Base-by-base conservation (phyloP, 2,329 filamentous ascomycete genomes). In the Penicillium sp. region DNA sequence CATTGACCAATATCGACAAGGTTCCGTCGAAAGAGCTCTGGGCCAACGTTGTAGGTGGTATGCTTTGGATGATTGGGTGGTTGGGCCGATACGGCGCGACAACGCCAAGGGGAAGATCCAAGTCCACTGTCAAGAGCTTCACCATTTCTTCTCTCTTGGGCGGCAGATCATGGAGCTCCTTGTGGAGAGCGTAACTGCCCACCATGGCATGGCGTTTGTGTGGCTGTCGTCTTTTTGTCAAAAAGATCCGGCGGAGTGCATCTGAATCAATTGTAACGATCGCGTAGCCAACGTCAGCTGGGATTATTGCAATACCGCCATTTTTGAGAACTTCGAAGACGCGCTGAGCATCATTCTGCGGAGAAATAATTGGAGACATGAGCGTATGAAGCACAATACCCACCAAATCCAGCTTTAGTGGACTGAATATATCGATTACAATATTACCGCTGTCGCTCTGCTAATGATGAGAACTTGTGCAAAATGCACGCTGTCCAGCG, bases 181-280 rank as follows among this genome's bases (percentile, higher is more conserved):
- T 40, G 28, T 62, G 56, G 3, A 61, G 52, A 7, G 32, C 29
- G 18, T 53, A 57, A 20, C 39, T 58, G 4, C 59, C 59, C 14
- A 56, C 50, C 43, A 61, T 54, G n/a, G 54, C 59, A 35, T 60
- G 53, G 10, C 45, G 41, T 28, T 61, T 59, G 30, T 58, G 48
- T 7, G 49, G 39, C 13, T 47, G n/a, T 5, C 56, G 50, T 11
- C 42, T 39, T 31, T 61, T 61, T 1, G 42, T 39, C 1, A 32
- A n/a, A 25, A 51, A 54, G 10, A 56, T 49, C 0, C 49, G 47
- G 17, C 54, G 28, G 9, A 61, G 34, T 2, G 55, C 57, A 5
- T 33, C 33, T 2, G 51, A 33, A 16, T 51, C 38, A 5, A 33
- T 51, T 7, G 52, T 54, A 4, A 54, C 45, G 2, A 59, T 46